These are phyloP conservation scores for Diaporthe sp. DNA, from an alignment of 2,329 filamentous ascomycete genomes.

Conservation along the genomic window DNA sequence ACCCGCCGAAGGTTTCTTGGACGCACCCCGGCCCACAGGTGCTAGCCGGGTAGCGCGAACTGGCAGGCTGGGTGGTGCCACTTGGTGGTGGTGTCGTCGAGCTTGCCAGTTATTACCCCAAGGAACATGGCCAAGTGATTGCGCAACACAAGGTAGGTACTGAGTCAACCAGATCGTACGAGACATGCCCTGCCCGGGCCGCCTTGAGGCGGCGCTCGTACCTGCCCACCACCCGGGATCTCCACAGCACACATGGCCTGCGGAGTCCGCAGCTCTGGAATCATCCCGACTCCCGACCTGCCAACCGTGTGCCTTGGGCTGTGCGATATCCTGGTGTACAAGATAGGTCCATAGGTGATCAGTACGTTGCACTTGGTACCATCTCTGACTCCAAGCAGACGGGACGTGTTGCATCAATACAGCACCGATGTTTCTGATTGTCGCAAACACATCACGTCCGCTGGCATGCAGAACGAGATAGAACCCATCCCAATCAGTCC, in stretches of 20 bases:
- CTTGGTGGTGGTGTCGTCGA: background rate
- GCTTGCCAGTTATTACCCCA: too few species aligned
- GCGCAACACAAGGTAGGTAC: background rate
- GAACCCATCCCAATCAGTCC: background rate
- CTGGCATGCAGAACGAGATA: background rate
- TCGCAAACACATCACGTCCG: background rate
- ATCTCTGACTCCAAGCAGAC: slow-evolving; percentile 1
- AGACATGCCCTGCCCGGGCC: background rate
- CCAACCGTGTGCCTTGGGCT: background rate
- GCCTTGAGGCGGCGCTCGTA: background rate
- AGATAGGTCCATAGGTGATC: background rate
- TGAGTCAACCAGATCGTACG: slow-evolving; percentile 15
- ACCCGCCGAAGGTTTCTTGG: background rate
- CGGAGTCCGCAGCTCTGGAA: background rate
- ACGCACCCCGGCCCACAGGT: too few species aligned
- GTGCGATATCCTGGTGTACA: background rate
- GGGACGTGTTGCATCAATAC: slow-evolving; percentile 1
- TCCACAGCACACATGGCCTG: slow-evolving; percentile 15
- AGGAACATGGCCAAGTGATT: slow-evolving; percentile 10
- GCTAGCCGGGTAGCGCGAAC: background rate
- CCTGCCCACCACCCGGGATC: background rate
- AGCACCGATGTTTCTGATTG: background rate
- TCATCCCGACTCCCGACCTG: slow-evolving; percentile 18
- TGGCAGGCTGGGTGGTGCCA: background rate
- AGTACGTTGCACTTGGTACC: background rate